These are phyloP conservation scores for Trichoderma harzianum DNA, from an alignment of 2,329 filamentous ascomycete genomes.

Conservation along the genomic window DNA sequence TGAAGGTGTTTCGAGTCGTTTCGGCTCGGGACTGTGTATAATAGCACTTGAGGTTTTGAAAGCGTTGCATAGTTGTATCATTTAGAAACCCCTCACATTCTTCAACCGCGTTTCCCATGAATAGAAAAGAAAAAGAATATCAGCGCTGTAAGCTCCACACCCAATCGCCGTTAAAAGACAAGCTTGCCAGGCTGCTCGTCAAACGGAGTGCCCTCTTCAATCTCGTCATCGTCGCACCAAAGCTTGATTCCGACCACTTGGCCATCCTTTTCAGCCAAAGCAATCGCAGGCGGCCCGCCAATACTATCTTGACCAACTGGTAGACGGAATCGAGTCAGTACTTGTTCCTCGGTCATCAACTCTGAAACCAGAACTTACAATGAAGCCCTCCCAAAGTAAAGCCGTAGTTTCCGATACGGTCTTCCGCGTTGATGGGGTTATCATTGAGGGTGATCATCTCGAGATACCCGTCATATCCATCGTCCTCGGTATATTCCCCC, in stretches of 20 bases:
- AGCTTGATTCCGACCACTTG: slow-evolving; percentile 7
- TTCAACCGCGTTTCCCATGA: not conserved
- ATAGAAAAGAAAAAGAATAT: not conserved
- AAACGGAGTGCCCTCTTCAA: not conserved
- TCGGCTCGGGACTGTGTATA: not conserved
- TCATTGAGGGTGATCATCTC: slow-evolving; percentile 8
- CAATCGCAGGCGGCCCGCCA: not conserved
- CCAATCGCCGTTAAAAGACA: not conserved
- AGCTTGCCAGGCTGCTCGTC: slow-evolving; percentile 3
- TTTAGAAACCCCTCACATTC: not conserved
- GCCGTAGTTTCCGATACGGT: not conserved
- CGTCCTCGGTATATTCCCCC: not conserved
- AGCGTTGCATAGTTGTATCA: not conserved
- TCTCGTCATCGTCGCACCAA: not conserved
- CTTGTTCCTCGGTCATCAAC: not conserved
- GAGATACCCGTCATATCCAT: not conserved
- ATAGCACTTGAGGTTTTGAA: not conserved
- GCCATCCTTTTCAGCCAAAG: slow-evolving; percentile 11
- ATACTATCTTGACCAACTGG: slow-evolving; percentile 3
- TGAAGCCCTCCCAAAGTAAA: slow-evolving; percentile 14
- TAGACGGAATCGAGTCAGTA: not conserved
- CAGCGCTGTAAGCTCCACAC: not conserved
- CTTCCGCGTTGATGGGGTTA: not conserved
- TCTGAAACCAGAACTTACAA: not conserved
- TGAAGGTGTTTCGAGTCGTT: not conserved